These are phyloP conservation scores for Lindgomyces ingoldianus DNA, from an alignment of 495 filamentous ascomycete species.

Conservation along the genomic window DNA sequence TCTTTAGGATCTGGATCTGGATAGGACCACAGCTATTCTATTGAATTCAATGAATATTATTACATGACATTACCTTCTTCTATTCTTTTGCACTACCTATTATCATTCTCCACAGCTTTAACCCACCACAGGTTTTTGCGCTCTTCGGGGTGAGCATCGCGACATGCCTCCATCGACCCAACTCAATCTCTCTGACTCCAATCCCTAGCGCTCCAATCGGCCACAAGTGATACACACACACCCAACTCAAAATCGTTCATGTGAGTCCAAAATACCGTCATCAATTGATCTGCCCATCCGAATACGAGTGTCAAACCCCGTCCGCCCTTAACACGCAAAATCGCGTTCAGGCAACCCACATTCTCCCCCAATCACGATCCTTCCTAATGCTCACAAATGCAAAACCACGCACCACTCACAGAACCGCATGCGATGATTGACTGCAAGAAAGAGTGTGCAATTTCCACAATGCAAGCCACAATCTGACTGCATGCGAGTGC, in stretches of 20 bases:
- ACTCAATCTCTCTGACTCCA: background rate
- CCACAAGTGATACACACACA: background rate
- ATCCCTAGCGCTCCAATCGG: background rate
- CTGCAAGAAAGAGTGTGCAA: background rate
- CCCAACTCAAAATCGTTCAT: too few species aligned
- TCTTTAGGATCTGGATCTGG: background rate
- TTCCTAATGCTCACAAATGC: background rate
- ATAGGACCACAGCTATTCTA: background rate
- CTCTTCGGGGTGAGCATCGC: too few species aligned
- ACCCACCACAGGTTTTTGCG: too few species aligned
- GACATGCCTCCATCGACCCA: background rate
- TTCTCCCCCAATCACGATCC: background rate
- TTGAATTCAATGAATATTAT: background rate
- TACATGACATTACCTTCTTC: background rate
- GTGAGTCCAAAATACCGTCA: background rate
- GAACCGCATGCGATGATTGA: background rate
- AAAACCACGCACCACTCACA: background rate
- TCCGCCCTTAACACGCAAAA: too few species aligned
- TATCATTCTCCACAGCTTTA: too few species aligned
- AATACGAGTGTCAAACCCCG: background rate
- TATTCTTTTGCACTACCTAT: too few species aligned
- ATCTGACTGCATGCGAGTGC: slow-evolving; percentile 4
- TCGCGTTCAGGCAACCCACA: background rate
- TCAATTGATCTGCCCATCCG: background rate
- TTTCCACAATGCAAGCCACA: slow-evolving; percentile 16